Evolutionary conservation across 768 basidiomycete species (phyloP).

Genomic region (Suillus ampliporus): DNA sequence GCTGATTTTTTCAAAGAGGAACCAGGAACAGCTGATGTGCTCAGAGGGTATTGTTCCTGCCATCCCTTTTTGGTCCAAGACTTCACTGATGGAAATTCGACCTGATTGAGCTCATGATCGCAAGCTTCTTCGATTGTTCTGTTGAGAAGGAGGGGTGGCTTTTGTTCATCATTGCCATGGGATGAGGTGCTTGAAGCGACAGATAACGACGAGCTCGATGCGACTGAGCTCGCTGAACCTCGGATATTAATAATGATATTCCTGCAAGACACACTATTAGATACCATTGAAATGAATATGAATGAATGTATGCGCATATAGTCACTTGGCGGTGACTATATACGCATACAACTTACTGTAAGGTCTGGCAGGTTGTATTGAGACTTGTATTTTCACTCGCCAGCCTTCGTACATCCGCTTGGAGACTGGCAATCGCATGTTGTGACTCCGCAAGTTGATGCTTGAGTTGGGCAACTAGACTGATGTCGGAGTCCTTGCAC

Average conservation of each 20-base stretch:
- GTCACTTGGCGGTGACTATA: neutral
- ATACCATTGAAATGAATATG: neutral
- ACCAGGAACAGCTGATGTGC: neutral
- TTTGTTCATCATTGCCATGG: neutral
- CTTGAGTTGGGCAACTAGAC: neutral
- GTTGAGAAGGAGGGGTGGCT: neutral
- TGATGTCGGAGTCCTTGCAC: neutral
- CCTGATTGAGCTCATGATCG: neutral
- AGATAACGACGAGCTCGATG: neutral
- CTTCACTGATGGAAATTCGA: neutral
- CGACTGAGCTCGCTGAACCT: neutral
- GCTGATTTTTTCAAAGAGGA: neutral
- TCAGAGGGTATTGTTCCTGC: neutral
- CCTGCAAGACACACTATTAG: neutral
- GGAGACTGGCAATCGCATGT: neutral
- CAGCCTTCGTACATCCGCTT: neutral
- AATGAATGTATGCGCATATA: neutral
- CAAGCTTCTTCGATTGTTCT: neutral
- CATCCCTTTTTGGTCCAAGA: neutral
- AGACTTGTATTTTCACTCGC: neutral
- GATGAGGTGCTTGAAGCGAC: no score
- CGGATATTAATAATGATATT: neutral
- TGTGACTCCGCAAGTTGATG: neutral
- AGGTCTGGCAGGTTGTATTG: neutral
- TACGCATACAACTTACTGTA: neutral